Conservation (phyloP, 2,329 filamentous ascomycete species). For the Remersonia thermophila region DNA sequence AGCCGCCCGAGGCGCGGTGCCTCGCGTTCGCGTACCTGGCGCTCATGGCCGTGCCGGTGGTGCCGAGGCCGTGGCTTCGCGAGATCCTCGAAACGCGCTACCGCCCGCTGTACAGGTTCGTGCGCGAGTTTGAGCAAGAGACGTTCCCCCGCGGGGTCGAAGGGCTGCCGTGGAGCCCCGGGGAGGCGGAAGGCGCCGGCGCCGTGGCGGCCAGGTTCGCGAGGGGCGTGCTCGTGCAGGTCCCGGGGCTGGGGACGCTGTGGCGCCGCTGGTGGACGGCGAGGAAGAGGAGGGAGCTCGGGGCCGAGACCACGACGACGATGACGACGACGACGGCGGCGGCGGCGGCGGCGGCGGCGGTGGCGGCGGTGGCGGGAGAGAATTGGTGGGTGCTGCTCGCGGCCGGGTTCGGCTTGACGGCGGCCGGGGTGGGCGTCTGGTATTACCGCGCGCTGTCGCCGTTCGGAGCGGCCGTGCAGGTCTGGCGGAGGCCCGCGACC, state of each 20-base stretch:
- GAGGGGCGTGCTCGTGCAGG: conserved; percentile 11
- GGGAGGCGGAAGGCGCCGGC: not conserved
- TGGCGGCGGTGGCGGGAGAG: conserved; percentile 2
- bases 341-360: conserved; percentile 4
- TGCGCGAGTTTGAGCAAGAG: conserved; percentile 11
- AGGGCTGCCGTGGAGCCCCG: conserved; percentile 10
- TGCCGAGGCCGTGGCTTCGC: conserved; percentile 24
- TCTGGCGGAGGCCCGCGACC: conserved; percentile 12
- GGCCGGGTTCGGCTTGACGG: conserved; percentile 7
- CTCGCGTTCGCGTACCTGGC: conserved; percentile 68
- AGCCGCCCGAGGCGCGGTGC: conserved; percentile 45
- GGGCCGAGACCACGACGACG: too few species aligned
- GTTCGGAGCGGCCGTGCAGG: conserved; percentile 16
- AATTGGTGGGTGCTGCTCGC: conserved; percentile 7
- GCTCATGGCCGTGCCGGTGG: conserved; percentile 45
- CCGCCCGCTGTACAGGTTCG: conserved; percentile 15
- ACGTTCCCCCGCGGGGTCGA: conserved; percentile 3
- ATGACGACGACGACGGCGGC: not conserved
- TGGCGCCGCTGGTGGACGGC: conserved; percentile 15
- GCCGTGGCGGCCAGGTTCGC: conserved; percentile 11
- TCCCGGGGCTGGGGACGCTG: conserved; percentile 14
- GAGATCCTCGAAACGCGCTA: conserved; percentile 18
- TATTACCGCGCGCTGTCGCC: conserved; percentile 11
- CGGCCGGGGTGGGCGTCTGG: conserved; percentile 8
- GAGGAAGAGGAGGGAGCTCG: conserved; percentile 8